Conservation (phyloP, 192 early-diverging fungal genomes). For the Coemansia sp. region DNA sequence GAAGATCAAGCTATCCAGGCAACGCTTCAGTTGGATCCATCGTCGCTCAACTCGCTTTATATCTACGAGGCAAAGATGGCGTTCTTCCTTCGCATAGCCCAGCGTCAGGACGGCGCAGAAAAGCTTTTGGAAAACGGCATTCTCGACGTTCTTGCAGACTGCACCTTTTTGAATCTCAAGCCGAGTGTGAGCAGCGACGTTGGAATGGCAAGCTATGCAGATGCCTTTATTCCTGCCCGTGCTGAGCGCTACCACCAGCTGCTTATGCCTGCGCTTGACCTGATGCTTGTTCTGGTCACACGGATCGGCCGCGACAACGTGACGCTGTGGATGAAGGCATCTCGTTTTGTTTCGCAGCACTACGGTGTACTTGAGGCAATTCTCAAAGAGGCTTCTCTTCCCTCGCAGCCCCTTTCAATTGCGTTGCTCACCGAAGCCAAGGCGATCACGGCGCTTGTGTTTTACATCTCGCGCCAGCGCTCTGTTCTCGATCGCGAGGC, state of each 20-base stretch:
- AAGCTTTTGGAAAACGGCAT: slow-evolving; percentile 76
- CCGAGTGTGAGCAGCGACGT: slow-evolving; percentile 46
- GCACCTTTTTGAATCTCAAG: slow-evolving; percentile 66
- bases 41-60: slow-evolving; percentile 61
- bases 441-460: slow-evolving; percentile 33
- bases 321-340: slow-evolving; percentile 49
- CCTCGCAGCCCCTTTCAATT: slow-evolving; percentile 30
- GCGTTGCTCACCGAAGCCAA: slow-evolving; percentile 44
- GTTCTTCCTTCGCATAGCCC: slow-evolving; percentile 78
- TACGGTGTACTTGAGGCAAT: slow-evolving; percentile 42
- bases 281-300: slow-evolving; percentile 57
- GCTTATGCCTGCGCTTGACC: slow-evolving; percentile 61
- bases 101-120: slow-evolving; percentile 71
- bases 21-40: slow-evolving; percentile 56
- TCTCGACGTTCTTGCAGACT: slow-evolving; percentile 73
- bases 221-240: slow-evolving; percentile 41
- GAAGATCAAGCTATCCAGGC: slow-evolving; percentile 60
- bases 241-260: slow-evolving; percentile 66
- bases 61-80: slow-evolving; percentile 82
- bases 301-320: slow-evolving; percentile 51
- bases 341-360: slow-evolving; percentile 50
- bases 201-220: slow-evolving; percentile 22
- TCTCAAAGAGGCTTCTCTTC: slow-evolving; percentile 31
- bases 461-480: slow-evolving; percentile 50
- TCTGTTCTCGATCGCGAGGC: slow-evolving; percentile 51